phyloP scores from a whole-genome alignment of 371 early-diverging fungal genomes.

The Zychaea mexicana region DNA sequence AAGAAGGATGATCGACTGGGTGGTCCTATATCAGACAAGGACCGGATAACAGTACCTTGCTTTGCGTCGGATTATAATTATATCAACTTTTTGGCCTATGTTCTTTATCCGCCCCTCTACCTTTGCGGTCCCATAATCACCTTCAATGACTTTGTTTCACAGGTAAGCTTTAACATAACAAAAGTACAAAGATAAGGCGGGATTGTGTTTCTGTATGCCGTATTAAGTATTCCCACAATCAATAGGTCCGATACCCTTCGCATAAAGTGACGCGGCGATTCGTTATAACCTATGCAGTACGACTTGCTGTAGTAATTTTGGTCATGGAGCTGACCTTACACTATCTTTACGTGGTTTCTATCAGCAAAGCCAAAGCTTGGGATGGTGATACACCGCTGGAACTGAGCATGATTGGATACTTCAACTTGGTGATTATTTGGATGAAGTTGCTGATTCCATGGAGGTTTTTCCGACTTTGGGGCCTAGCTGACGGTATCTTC shows the following conservation, averaged over 20 bases:
- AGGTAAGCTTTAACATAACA: slow-evolving; percentile 45
- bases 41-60: slow-evolving; percentile 62
- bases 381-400: slow-evolving; percentile 73
- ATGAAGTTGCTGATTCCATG: slow-evolving; percentile 89
- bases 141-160: slow-evolving; percentile 88
- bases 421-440: slow-evolving; percentile 89
- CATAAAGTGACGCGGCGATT: slow-evolving; percentile 40
- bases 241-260: slow-evolving; percentile 57
- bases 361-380: slow-evolving; percentile 84
- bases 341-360: slow-evolving; percentile 83
- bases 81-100: slow-evolving; percentile 75
- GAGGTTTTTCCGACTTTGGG: slow-evolving; percentile 95
- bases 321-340: slow-evolving; percentile 87
- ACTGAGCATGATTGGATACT: slow-evolving; percentile 80
- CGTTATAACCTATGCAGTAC: slow-evolving; percentile 48
- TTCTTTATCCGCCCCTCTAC: slow-evolving; percentile 89
- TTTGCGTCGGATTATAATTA: slow-evolving; percentile 71
- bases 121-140: slow-evolving; percentile 95
- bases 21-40: slow-evolving; percentile 52
- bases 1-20: slow-evolving; percentile 50
- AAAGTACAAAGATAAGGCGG: no score
- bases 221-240: no score
- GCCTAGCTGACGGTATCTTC: slow-evolving; percentile 82
- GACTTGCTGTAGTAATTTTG: slow-evolving; percentile 55
- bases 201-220: no score